Base-by-base conservation (phyloP, 306 rosid genomes). In the Dalbergia cochinchinensis region DNA sequence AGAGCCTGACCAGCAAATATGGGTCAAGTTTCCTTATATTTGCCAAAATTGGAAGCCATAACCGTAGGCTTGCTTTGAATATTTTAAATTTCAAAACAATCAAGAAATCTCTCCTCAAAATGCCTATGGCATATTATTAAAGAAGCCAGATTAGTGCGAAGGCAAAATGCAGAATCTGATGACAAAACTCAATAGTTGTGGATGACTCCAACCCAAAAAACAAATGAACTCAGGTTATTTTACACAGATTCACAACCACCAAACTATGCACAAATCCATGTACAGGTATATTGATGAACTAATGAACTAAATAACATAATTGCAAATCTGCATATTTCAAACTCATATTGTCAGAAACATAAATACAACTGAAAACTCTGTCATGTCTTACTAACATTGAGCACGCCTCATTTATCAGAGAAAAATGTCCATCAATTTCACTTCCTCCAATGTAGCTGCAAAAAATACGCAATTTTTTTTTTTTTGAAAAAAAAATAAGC, bases 361-460 rank as follows among this genome's bases (percentile, higher is more conserved):
- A 47, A 80, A 48, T 66, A 60, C 69, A 72, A 78, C 44, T 64
- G 57, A 66, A 61, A 57, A 75, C 60, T 80, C 50, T 74, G 63
- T 37, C 57, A 71, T 31, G 89, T 83, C 90, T 85, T 88, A 92
- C 99, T 92, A 83, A 94, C 99, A 92, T 88, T 85, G 97, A 90
- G 78, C 95, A 94, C 64, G 99, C 99, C 87, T 94, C 99, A 8
- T 92, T 94, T 75, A 94, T 86, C 83, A 94, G 48, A 78, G 90
- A 90, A 86, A 94, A 94, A 86, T 92, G 97, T 11, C 90, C 95
- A 61, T 90, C 93, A 11, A 81, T 61, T 78, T 94, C 99, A 78
- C 84, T 87, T 85, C 99, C 99, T 70, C 92, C 97, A 87, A 94
- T 91, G 85, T 92, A 92, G 81, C 99, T 94, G 95, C 89, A 76